Evolutionary conservation across 2,329 filamentous ascomycete species (phyloP), one percentile per base, ranked within the genome.

Genomic region (Ramularia endophylla): DNA sequence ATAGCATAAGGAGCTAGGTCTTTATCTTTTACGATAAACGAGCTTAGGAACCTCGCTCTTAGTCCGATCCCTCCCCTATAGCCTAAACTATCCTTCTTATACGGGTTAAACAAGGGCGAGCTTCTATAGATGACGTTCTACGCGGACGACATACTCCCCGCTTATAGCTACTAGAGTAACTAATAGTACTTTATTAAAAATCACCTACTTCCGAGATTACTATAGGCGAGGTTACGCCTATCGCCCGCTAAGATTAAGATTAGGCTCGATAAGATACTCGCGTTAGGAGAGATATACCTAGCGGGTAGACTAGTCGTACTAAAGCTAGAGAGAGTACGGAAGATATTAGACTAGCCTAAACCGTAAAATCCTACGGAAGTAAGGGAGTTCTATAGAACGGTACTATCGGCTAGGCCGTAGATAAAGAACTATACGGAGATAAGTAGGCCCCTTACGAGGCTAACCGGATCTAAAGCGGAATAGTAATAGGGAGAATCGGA

Each of bases 61-160:
- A 17, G 38, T 3, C 18, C 16, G 3, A 18, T 41, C 4, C 8
- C 4, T 12, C n/a, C n/a, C n/a, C 18, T 27, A 28, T 27, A 17
- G 3, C 38, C 25, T 5, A 25, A 41, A 20, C 30, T 16, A 5
- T 41, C 38, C 5, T 30, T 41, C 9, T 29, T 41, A 28, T 28
- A 41, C 28, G 28, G 5, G 16, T 32, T n/a, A n/a, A n/a, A n/a
- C n/a, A n/a, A n/a, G n/a, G 30, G 19, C 5, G 19, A 8, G 12
- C 30, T 41, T 35, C n/a, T n/a, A n/a, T 20, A 41, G 27, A 35
- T 41, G 28, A 41, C 30, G 2, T 41, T 35, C 20, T 41, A 41
- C 29, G 36, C 36, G n/a, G 22, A 41, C 22, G 22, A 41, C n/a
- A 35, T 41, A 20, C 29, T 36, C 19, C 8, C 17, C 5, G 22